These are phyloP conservation scores for Lasiosphaeriaceae sp. DNA, from an alignment of 495 filamentous ascomycete genomes.

Conservation along the genomic window DNA sequence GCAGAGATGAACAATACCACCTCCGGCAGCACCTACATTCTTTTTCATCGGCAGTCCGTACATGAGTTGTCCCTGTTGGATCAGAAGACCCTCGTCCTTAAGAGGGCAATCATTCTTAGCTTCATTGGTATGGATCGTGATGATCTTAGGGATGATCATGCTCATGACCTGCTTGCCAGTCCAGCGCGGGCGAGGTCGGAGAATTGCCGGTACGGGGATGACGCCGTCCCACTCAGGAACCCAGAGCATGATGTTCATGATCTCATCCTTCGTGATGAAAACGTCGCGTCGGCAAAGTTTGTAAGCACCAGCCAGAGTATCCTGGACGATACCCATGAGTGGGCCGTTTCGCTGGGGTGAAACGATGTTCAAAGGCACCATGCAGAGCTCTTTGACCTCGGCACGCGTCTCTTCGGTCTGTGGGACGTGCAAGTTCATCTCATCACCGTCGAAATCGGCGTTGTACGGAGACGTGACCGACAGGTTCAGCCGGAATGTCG, in stretches of 20 bases:
- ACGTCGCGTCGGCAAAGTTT: slow-evolving; percentile 92
- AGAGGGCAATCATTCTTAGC: slow-evolving; percentile 55
- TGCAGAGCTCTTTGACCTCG: slow-evolving; percentile 86
- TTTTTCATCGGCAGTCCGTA: slow-evolving; percentile 91
- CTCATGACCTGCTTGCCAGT: slow-evolving; percentile 98
- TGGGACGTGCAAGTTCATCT: slow-evolving; percentile 98
- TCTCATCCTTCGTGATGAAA: slow-evolving; percentile 81
- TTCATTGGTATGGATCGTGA: slow-evolving; percentile 70
- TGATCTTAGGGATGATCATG: slow-evolving; percentile 80
- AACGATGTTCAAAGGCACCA: slow-evolving; percentile 96
- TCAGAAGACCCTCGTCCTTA: slow-evolving; percentile 74
- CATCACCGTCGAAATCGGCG: slow-evolving; percentile 97
- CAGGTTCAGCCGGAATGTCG: slow-evolving; percentile 93
- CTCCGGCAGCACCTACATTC: slow-evolving; percentile 79
- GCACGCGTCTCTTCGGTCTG: slow-evolving; percentile 96
- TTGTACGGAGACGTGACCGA: slow-evolving; percentile 99
- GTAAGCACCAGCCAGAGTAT: slow-evolving; percentile 93
- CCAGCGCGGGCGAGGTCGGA: slow-evolving; percentile 90
- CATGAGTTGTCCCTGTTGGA: slow-evolving; percentile 84
- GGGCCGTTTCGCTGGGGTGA: slow-evolving; percentile 96
- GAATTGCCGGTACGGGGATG: slow-evolving; percentile 83
- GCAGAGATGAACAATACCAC: slow-evolving; percentile 91
- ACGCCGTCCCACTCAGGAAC: slow-evolving; percentile 96
- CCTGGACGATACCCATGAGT: slow-evolving; percentile 99
- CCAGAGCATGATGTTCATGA: slow-evolving; percentile 96